Base-by-base conservation (phyloP, 257 asterid genomes). In the Mitragyna speciosa region DNA sequence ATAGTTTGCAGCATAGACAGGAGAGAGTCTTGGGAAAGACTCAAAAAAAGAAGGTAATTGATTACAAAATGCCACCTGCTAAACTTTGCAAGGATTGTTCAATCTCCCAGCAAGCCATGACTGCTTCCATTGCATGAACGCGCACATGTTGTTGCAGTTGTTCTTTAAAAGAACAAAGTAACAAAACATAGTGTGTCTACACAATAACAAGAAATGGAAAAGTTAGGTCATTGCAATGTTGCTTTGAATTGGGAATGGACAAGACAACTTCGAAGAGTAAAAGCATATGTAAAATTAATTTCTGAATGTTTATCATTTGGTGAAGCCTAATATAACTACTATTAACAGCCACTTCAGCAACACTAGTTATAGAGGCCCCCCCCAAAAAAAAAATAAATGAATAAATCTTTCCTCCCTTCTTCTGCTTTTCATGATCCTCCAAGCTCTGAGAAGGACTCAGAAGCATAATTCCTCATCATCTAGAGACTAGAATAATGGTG, bases 71-170 rank as follows among this genome's bases (percentile, higher is more conserved):
- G 19, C 11, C 11, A 86, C 92, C 92, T 77, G 91, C 85, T 77
- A 89, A 78, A 81, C 89, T 87, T 84, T 89, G 92, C 54, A 89
- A 83, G 39, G 92, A 85, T 79, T 89, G 92, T 81, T 87, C 91
- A 72, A 89, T 82, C 78, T 87, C 91, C 91, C 91, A 89, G 83
- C 92, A 87, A 22, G 89, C 92, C 92, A 86, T 88, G 70, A 88
- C 92, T n/a, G 92, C 92, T 80, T 88, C 92, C 90, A 85, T 88
- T 45, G 90, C 92, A 24, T 71, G 26, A 75, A 89, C 92, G 43
- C 92, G 90, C 39, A 89, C 93, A 79, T 91, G 93, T 76, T 89
- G 95, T 78, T 91, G 92, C 70, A 89, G 88, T 78, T 91, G 91
- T 68, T 89, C 94, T 82, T 91, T 91, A 74, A 91, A 91, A 28